These are phyloP conservation scores for Penium margaritaceum DNA, from an alignment of 139 green algal species.

Conservation along the genomic window DNA sequence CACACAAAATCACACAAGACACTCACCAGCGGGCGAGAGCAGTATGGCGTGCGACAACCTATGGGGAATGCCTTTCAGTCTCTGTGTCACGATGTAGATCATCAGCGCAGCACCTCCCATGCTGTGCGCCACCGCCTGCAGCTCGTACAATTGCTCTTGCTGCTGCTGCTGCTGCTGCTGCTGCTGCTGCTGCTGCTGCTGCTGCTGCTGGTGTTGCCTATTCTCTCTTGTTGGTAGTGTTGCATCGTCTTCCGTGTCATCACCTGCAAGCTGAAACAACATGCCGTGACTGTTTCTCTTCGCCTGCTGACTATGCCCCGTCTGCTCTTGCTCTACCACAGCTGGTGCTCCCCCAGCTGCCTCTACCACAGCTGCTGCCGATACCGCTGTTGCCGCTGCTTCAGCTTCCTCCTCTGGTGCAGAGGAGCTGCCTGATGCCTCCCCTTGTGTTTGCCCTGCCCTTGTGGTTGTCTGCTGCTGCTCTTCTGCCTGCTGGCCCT, in stretches of 20 bases:
- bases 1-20: background rate
- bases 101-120: conserved; percentile 64
- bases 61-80: conserved; percentile 32
- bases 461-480: no score
- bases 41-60: conserved; percentile 51
- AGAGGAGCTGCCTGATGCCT: background rate
- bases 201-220: background rate
- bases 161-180: background rate
- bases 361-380: no score
- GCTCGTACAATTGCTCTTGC: conserved; percentile 55
- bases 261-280: no score
- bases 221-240: no score
- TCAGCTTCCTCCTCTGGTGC: no score
- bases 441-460: background rate
- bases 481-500: background rate
- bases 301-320: no score
- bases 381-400: no score
- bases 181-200: background rate
- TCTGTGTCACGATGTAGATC: conserved; percentile 51
- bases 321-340: no score
- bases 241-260: no score
- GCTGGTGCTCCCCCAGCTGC: no score
- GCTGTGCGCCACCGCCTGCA: conserved; percentile 62
- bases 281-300: no score
- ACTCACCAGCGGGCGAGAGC: conserved; percentile 48